Evolutionary conservation across 2,329 filamentous ascomycete species (phyloP).

Genomic region (Domatiomyces catenatus): DNA sequence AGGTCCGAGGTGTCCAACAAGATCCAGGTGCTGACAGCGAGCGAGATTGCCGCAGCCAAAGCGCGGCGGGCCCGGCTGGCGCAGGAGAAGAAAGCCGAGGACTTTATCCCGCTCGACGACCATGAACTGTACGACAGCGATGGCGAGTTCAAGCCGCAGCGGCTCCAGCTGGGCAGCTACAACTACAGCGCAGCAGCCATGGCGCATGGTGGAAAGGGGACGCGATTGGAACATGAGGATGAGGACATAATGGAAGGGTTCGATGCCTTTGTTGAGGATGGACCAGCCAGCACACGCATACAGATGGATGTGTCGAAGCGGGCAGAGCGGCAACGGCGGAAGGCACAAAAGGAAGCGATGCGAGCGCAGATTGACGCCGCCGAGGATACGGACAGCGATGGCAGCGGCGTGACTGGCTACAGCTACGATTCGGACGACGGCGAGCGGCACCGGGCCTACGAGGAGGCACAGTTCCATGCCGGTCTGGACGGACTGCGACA

Average conservation of each 20-base stretch:
- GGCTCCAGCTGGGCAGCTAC: conserved; percentile 23
- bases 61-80: conserved; percentile 71
- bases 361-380: conserved; percentile 67
- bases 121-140: conserved; percentile 17
- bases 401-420: conserved; percentile 32
- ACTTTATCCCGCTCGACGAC: conserved; percentile 30
- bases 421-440: conserved; percentile 36
- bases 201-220: conserved; percentile 47
- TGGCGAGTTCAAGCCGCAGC: conserved; percentile 16
- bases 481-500: conserved; percentile 56
- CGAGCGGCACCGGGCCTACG: conserved; percentile 62
- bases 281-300: conserved; percentile 21
- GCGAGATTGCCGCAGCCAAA: conserved; percentile 83
- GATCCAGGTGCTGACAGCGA: conserved; percentile 53
- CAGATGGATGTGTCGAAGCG: background rate
- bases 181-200: conserved; percentile 19
- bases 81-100: conserved; percentile 37
- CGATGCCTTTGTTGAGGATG: conserved; percentile 79
- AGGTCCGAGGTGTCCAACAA: conserved; percentile 22
- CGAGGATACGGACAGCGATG: conserved; percentile 48
- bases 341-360: conserved; percentile 45
- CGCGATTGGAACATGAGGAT: conserved; percentile 66
- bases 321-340: background rate
- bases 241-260: conserved; percentile 90
- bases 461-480: conserved; percentile 68